Conservation (phyloP, 768 basidiomycete species). For the Lentinula boryana region DNA sequence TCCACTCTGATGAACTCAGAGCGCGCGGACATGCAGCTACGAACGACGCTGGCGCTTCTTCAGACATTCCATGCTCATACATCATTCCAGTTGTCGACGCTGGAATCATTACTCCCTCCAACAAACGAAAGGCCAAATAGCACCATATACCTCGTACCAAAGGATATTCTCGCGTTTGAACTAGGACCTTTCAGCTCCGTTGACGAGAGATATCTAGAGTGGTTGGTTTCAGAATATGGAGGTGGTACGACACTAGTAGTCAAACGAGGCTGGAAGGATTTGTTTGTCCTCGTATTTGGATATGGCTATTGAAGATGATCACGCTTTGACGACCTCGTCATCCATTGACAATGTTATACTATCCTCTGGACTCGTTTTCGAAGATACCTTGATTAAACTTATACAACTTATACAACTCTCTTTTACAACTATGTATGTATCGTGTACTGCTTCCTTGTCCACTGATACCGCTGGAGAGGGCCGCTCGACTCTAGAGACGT, state of each 20-base stretch:
- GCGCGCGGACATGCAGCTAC: slow-evolving; percentile 26
- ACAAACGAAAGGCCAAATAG: slow-evolving; percentile 11
- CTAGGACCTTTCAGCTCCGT: slow-evolving; percentile 66
- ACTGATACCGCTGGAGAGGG: too few species aligned
- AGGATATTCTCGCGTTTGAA: slow-evolving; percentile 62
- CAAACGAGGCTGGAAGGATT: slow-evolving; percentile 45
- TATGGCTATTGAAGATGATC: slow-evolving; percentile 16
- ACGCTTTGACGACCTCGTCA: neutral
- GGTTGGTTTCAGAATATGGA: slow-evolving; percentile 66
- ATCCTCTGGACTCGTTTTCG: neutral
- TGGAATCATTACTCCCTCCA: slow-evolving; percentile 28
- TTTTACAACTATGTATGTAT: too few species aligned
- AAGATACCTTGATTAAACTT: neutral
- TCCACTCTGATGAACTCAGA: slow-evolving; percentile 6
- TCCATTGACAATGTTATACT: neutral
- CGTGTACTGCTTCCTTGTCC: too few species aligned
- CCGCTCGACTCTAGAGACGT: too few species aligned
- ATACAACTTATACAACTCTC: neutral
- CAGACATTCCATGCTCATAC: slow-evolving; percentile 67
- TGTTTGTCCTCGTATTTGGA: slow-evolving; percentile 40
- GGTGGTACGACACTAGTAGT: slow-evolving; percentile 35
- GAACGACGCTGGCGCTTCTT: slow-evolving; percentile 53
- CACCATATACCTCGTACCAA: slow-evolving; percentile 46
- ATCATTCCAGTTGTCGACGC: slow-evolving; percentile 47
- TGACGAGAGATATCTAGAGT: slow-evolving; percentile 74